Percentiles rank a stretch among this genome's conserved stretches.
phyloP scores from a whole-genome alignment of 2,329 filamentous ascomycete species.

The Didymella sp. region DNA sequence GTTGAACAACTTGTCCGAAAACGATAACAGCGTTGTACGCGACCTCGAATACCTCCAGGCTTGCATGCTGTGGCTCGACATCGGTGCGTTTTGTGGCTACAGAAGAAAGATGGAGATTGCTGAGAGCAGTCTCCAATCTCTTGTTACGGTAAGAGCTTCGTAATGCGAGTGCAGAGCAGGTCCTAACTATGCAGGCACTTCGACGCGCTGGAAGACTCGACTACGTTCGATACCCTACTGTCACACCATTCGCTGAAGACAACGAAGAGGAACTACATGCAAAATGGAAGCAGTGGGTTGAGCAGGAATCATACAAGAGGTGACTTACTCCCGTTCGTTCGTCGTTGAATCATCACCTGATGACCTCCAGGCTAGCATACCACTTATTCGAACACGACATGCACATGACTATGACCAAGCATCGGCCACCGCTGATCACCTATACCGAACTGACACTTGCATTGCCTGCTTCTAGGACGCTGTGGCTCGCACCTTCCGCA shows the following conservation, averaged over 20 bases:
- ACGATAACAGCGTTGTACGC: background rate
- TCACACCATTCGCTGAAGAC: background rate
- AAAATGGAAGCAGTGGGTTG: background rate
- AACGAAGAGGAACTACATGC: background rate
- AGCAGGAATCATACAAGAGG: background rate
- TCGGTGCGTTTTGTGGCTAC: slow-evolving; percentile 64
- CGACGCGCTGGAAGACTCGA: background rate
- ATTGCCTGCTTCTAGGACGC: background rate
- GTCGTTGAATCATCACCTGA: background rate
- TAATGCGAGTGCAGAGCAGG: too few species aligned
- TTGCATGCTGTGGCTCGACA: slow-evolving; percentile 58
- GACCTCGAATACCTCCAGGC: slow-evolving; percentile 58
- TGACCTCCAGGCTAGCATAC: background rate
- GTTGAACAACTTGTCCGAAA: background rate
- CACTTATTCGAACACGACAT: background rate
- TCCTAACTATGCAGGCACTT: too few species aligned
- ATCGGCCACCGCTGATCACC: background rate
- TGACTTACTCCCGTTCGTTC: background rate
- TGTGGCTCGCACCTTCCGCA: background rate
- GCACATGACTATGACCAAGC: background rate
- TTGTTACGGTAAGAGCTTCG: too few species aligned
- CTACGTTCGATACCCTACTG: background rate
- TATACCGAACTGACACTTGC: background rate
- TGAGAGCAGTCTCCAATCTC: slow-evolving; percentile 39
- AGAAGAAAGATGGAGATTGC: slow-evolving; percentile 64